Base-by-base conservation (phyloP, 2,329 filamentous ascomycete species). In the Pseudonectria buxi region DNA sequence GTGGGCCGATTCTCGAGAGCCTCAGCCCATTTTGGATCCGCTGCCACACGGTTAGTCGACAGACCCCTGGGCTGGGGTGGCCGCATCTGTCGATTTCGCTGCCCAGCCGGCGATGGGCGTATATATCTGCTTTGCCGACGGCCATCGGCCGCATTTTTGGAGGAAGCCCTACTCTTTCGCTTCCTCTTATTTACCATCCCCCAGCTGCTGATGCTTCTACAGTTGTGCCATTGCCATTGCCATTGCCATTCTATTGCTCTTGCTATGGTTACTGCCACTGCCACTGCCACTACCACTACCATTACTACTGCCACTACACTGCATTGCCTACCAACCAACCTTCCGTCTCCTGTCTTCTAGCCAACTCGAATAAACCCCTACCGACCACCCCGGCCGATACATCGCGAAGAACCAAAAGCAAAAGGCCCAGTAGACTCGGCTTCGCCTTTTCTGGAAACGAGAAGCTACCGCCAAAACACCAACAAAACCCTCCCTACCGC, bases 21-120 rank as follows among this genome's bases (percentile, higher is more conserved):
- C 52, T 59, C 56, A 58, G 55, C 46, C 56, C 56, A 59, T 57
- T 58, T 44, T 53, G 46, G 50, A 43, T 49, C 53, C 55, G 49
- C 54, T 49, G 51, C 52, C 52, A 53, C 51, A 54, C 51, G 50
- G 18, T 22, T 57, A 56, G 50, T 59, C 53, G 46, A 42, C 54
- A 52, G 55, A 59, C 53, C 49, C 46, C 50, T 49, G 51, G 50
- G 39, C 30, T 35, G 42, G n/a, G 41, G 43, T 44, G 43, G 45
- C 45, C 50, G 45, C 36, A 53, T 53, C 50, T 53, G 50, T 53
- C 50, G 50, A 53, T 53, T 51, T 24, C 52, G 50, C 24, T 24
- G 28, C 25, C 29, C 34, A 33, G 31, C 28, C 25, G 24, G 26
- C 35, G 26, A 33, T 35, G 11, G 29, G 14, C 35, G 43, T 53